These are phyloP conservation scores for Eimeria brunetti DNA, from an alignment of 169 alveolate species.

Conservation along the genomic window DNA sequence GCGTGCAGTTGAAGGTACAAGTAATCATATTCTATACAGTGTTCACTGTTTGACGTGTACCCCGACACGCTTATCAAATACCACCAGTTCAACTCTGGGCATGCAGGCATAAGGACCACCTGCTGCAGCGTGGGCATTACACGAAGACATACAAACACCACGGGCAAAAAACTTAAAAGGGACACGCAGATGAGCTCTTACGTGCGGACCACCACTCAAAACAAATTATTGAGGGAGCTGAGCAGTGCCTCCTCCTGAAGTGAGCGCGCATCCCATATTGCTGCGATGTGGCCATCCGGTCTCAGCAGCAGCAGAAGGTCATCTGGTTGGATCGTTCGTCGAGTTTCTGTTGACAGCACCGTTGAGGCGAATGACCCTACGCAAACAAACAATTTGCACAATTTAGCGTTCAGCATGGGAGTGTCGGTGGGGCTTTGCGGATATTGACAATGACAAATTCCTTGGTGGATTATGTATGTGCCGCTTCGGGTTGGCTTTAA, in stretches of 20 bases:
- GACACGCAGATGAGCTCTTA: neutral
- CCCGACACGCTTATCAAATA: neutral
- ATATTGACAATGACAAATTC: neutral
- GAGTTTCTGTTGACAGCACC: neutral
- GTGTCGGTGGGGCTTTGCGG: neutral
- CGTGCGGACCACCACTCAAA: neutral
- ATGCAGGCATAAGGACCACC: neutral
- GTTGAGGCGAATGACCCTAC: slow-evolving; percentile 36
- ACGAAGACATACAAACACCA: neutral
- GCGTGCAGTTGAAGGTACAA: neutral
- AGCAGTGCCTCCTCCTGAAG: slow-evolving; percentile 9
- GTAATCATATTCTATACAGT: neutral
- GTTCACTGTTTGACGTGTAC: neutral
- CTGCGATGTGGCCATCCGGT: slow-evolving; percentile 78
- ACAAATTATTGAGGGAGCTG: neutral
- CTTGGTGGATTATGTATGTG: neutral
- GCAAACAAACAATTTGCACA: neutral
- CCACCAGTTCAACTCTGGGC: neutral
- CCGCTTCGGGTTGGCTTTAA: neutral
- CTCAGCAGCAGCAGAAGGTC: slow-evolving; percentile 55
- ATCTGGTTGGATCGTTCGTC: neutral
- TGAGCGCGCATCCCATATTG: neutral
- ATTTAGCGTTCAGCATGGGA: neutral
- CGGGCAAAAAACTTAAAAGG: neutral
- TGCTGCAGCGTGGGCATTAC: neutral